Evolutionary conservation across 2,329 filamentous ascomycete species (phyloP), one percentile per base, ranked within the genome.

Genomic region (Bipolaris zeicola): DNA sequence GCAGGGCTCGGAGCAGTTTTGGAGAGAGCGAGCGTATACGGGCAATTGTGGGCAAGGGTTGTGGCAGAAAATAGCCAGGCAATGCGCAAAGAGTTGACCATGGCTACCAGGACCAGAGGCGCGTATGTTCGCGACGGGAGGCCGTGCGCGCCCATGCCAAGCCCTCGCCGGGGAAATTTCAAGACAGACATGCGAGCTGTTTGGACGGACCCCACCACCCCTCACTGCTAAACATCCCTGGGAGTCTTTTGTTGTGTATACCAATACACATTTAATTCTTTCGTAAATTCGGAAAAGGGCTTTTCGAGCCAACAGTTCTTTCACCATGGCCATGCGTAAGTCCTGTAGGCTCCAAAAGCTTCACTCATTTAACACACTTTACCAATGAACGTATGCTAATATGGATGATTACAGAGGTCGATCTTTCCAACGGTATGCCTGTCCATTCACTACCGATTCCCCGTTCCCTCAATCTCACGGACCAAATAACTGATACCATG

Each of bases 371-470:
- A 49, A 20, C 28, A 22, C 31, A 26, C 45, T 38, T 24, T 34
- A n/a, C 18, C 20, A 45, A 22, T 43, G 18, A 34, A 22, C 6
- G 45, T 16, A 60, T 50, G 63, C 67, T 76, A 44, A 71, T 59
- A 49, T 37, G 68, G 67, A 70, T 59, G 41, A 41, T 33, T 64
- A 41, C 72, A 93, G 90, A 94, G 81, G 82, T 94, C 76, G 90
- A 94, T 81, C 82, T 93, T 80, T 89, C 89, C 62, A 91, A 93
- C 77, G 90, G 90, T 94, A 90, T 72, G 66, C 63, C 20, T 52
- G 47, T 39, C 45, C 44, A 50, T 46, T 42, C 56, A 33, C 55
- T 14, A 28, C 55, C 14, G 43, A 34, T 11, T 28, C 7, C 39
- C 13, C 28, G 53, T 48, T 47, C 39, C 43, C 41, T 42, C 60